Base-by-base conservation (phyloP, 768 basidiomycete genomes). In the Trametes villosa region DNA sequence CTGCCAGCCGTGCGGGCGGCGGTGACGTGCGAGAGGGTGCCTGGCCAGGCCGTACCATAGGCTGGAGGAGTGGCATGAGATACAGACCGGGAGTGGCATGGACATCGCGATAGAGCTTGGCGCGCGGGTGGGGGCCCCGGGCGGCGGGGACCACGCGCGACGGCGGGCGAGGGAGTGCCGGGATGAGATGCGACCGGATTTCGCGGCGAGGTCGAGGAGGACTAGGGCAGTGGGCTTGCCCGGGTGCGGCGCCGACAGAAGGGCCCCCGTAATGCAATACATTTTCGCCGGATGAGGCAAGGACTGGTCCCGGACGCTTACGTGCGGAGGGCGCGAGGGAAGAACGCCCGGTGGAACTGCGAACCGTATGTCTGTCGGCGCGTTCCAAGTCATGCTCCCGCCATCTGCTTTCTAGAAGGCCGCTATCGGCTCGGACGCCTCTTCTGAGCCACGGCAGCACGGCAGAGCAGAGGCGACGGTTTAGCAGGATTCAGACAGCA, bases 271-370 rank as follows among this genome's bases (percentile, higher is more conserved):
- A 50, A 29, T 50, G 40, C 48, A 61, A 61, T 57, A 57, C 56
- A 49, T 33, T 55, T 22, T 40, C 53, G 48, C 53, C 53, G 47
- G 40, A 51, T 49, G 60, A 36, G 60, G 40, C 44, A 54, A 31
- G 36, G 36, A 60, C 52, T 48, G 52, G 34, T 49, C 36, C 52
- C 59, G 59, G 47, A 24, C 59, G 50, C 50, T 59, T 57, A 50
- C 56, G 50, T 40, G 42, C 56, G 29, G 24, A 40, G 47, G 47
- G 58, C 53, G 59, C 46, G 41, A 49, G 31, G 40, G 29, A 41
- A 50, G 53, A 50, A 61, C 53, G 60, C 60, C 46, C 60, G 53
- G 53, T 54, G 60, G 60, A 55, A 61, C 5, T 49, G 27, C 46
- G 34, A 38, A 47, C 27, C 47, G 47, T 45, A 18, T 33, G 52